phyloP scores from a whole-genome alignment of 202 grass and related monocot genomes.

The Carex sylvatica region DNA sequence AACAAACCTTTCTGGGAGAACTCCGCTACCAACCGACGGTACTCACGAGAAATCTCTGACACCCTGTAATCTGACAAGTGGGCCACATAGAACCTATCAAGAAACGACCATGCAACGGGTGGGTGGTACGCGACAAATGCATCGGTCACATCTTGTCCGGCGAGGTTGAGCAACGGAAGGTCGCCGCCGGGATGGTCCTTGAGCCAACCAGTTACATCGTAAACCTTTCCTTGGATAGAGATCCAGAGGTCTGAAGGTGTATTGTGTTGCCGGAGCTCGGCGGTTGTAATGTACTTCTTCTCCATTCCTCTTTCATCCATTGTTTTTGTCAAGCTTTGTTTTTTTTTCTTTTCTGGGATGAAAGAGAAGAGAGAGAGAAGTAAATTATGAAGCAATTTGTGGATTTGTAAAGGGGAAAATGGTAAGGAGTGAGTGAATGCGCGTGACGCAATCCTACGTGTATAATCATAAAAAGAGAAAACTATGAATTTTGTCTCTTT shows the following conservation, averaged over 20 bases:
- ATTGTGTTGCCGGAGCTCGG: conserved; percentile 31
- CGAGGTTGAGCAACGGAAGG: conserved; percentile 24
- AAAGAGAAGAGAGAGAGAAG: neutral
- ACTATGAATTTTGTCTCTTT: neutral
- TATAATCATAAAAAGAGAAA: neutral
- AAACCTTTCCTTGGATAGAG: conserved; percentile 46
- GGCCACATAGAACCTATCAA: conserved; percentile 26
- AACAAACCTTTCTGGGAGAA: conserved; percentile 33
- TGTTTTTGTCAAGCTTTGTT: neutral
- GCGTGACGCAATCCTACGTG: neutral
- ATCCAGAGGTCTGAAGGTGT: conserved; percentile 29
- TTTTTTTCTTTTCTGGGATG: neutral
- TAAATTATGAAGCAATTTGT: too few species aligned
- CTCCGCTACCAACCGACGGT: conserved; percentile 30
- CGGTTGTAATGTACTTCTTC: conserved; percentile 30
- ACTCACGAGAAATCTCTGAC: conserved; percentile 38
- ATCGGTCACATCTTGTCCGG: conserved; percentile 45
- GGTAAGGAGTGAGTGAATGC: neutral
- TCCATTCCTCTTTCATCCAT: neutral
- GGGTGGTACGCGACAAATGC: conserved; percentile 47
- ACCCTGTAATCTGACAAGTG: conserved; percentile 34
- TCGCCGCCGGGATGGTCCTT: conserved; percentile 36
- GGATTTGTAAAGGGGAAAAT: neutral
- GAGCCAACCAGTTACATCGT: conserved; percentile 31
- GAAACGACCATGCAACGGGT: conserved; percentile 18